Base-by-base conservation (phyloP, 495 filamentous ascomycete genomes). In the Bacidia rubella region DNA sequence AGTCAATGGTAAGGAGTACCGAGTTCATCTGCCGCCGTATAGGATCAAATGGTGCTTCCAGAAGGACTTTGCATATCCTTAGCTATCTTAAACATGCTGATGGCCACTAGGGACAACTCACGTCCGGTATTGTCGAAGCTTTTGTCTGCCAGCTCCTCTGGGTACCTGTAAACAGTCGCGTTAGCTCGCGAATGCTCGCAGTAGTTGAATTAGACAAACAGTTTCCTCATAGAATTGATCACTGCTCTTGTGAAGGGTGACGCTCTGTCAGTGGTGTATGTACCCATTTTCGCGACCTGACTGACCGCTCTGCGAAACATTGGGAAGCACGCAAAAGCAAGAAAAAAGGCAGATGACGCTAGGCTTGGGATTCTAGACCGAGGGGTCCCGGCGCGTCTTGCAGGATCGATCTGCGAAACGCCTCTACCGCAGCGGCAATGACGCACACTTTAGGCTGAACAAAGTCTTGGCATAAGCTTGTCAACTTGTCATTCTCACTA, bases 61-160 rank as follows among this genome's bases (percentile, higher is more conserved):
- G 77, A 43, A 89, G 78, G 22, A 90, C 85, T 87, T 41, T 7
- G 2, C 56, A 17, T 43, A 22, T 52, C n/a, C n/a, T n/a, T n/a
- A n/a, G n/a, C n/a, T n/a, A n/a, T n/a, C n/a, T n/a, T n/a, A n/a
- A n/a, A n/a, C n/a, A n/a, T n/a, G n/a, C n/a, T n/a, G n/a, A n/a
- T n/a, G n/a, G n/a, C n/a, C n/a, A n/a, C n/a, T n/a, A n/a, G n/a
- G n/a, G n/a, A n/a, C n/a, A n/a, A 59, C 82, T 63, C 68, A 88
- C 86, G 66, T 55, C 87, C 87, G 39, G 87, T 96, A 57, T 98
- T 98, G 63, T 98, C 92, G 71, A 85, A 98, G 66, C 82, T 82
- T 60, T 82, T 83, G 60, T 96, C 90, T 11, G 92, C 90, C 44
- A 97, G 73, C 39, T 79, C 79, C 67, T 90, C 83, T 0, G 92